Conservation (phyloP, 768 basidiomycete genomes). For the Leccinum uliginosum region DNA sequence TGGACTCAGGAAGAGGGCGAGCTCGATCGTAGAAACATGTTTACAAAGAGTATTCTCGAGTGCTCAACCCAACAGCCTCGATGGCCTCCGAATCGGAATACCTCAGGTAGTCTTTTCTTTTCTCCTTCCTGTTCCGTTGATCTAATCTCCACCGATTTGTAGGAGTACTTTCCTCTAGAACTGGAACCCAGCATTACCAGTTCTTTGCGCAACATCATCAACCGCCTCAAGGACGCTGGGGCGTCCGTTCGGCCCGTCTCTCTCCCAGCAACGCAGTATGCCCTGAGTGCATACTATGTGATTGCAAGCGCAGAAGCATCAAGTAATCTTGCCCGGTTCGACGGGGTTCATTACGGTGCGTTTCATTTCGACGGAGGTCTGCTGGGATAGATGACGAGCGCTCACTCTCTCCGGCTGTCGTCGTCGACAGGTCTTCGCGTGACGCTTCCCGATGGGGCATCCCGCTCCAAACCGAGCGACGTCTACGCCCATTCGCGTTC, state of each 20-base stretch:
- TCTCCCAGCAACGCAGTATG: slow-evolving; percentile 63
- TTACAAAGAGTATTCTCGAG: not conserved
- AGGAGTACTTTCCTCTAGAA: slow-evolving; percentile 82
- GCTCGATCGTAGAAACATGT: slow-evolving; percentile 22
- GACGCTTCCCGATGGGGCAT: slow-evolving; percentile 36
- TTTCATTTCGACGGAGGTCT: slow-evolving; percentile 5
- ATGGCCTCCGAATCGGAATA: slow-evolving; percentile 67
- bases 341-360: slow-evolving; percentile 83
- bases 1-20: slow-evolving; percentile 34
- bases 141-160: not conserved
- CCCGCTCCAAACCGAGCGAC: slow-evolving; percentile 46
- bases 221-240: slow-evolving; percentile 44
- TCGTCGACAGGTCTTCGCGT: slow-evolving; percentile 45
- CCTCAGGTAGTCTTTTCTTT: slow-evolving; percentile 50
- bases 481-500: slow-evolving; percentile 68
- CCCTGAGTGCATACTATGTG: slow-evolving; percentile 94
- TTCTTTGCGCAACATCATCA: slow-evolving; percentile 45
- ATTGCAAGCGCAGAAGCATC: slow-evolving; percentile 91
- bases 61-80: slow-evolving; percentile 24
- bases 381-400: not conserved
- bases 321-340: slow-evolving; percentile 86
- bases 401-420: not conserved
- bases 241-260: slow-evolving; percentile 70
- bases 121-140: not conserved
- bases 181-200: slow-evolving; percentile 43